A percentile compares a stretch with the other conserved stretches of the same genome.
These are phyloP conservation scores for Alternaria consortialis DNA, from an alignment of 2,329 filamentous ascomycete genomes.

Conservation along the genomic window DNA sequence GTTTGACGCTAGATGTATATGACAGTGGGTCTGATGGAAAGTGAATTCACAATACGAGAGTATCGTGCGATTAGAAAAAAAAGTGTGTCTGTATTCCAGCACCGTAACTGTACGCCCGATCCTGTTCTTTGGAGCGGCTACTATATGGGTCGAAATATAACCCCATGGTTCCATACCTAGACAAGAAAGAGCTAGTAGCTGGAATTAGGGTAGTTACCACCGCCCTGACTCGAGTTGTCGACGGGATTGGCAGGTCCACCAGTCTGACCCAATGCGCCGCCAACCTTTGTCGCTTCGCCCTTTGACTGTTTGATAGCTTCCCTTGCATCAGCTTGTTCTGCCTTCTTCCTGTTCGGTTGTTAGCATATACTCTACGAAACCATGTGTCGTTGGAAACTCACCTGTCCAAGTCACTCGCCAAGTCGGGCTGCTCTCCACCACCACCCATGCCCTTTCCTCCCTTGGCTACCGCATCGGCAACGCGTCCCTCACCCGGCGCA, in stretches of 20 bases:
- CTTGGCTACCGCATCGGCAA: slow-evolving; percentile 54
- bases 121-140: no score
- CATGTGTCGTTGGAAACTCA: slow-evolving; percentile 19
- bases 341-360: slow-evolving; percentile 55
- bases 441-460: slow-evolving; percentile 40
- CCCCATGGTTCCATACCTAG: not conserved
- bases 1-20: not conserved
- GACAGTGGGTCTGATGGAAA: not conserved
- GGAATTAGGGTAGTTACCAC: slow-evolving; percentile 36
- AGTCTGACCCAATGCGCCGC: slow-evolving; percentile 55
- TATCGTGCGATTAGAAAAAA: no score
- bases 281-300: slow-evolving; percentile 49
- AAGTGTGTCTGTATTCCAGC: no score
- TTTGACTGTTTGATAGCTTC: slow-evolving; percentile 54
- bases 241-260: slow-evolving; percentile 57
- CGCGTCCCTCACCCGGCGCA: slow-evolving; percentile 57
- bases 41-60: no score
- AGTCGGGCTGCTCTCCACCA: slow-evolving; percentile 51
- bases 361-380: slow-evolving; percentile 4
- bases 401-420: slow-evolving; percentile 58
- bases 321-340: slow-evolving; percentile 56
- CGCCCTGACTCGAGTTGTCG: slow-evolving; percentile 22
- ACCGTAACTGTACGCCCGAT: no score
- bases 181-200: slow-evolving; percentile 17
- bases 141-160: rapidly evolving